A percentile compares a stretch with the other conserved stretches of the same genome.
Conservation (phyloP, 2,329 filamentous ascomycete genomes). For the Fusarium avenaceum region DNA sequence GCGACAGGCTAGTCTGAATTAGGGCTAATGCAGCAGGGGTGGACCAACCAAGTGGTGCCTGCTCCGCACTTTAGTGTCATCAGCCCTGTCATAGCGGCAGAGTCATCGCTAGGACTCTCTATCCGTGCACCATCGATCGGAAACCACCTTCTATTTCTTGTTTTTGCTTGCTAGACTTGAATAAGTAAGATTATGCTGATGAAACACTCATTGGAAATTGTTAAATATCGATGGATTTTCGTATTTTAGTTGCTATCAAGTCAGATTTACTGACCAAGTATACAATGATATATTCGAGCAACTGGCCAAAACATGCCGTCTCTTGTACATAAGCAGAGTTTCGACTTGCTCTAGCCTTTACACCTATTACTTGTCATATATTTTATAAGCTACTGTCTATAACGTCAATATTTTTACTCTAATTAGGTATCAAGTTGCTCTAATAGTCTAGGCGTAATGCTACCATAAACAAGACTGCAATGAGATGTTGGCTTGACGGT, state of each 20-base stretch:
- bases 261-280: background rate
- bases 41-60: conserved; percentile 26
- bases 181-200: background rate
- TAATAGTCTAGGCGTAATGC: too few species aligned
- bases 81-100: conserved; percentile 23
- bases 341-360: background rate
- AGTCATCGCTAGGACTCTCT: background rate
- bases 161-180: background rate
- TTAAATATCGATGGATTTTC: background rate
- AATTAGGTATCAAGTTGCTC: too few species aligned
- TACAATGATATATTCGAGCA: background rate
- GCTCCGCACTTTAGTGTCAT: conserved; percentile 26
- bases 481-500: too few species aligned
- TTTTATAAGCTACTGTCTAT: background rate
- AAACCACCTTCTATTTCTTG: background rate
- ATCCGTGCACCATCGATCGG: background rate
- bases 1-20: background rate
- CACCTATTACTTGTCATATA: background rate
- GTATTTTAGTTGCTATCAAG: background rate
- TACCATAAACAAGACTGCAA: too few species aligned
- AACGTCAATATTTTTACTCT: too few species aligned
- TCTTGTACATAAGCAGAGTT: background rate
- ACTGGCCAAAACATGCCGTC: background rate
- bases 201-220: background rate
- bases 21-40: background rate